phyloP scores from a whole-genome alignment of 257 asterid genomes.

The Buddleja alternifolia region DNA sequence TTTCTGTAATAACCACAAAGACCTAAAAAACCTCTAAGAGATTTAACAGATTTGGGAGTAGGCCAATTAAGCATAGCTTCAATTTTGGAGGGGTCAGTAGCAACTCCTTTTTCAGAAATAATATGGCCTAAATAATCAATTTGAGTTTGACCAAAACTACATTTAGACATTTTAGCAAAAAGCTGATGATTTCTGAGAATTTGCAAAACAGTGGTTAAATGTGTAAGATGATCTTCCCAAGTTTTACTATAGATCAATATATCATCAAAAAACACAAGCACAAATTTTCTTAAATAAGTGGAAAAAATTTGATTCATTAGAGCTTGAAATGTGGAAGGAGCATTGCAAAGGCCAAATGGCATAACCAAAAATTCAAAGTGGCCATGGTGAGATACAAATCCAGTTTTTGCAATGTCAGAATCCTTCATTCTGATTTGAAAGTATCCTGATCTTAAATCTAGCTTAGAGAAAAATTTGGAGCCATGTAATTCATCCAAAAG shows the following conservation, averaged over 20 bases:
- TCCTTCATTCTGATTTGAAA: neutral
- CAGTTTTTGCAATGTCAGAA: neutral
- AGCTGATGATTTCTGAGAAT: no score
- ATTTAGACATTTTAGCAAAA: neutral
- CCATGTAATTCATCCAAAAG: no score
- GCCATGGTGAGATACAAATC: neutral
- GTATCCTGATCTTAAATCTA: conserved; percentile 1
- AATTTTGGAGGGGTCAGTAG: no score
- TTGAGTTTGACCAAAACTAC: no score
- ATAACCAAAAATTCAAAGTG: conserved; percentile 23
- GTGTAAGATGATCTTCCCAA: neutral
- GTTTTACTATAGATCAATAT: conserved; percentile 2
- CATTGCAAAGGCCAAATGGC: no score
- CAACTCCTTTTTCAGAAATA: no score
- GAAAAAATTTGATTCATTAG: conserved; percentile 15
- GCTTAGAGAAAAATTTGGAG: no score
- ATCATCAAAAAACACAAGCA: conserved; percentile 33
- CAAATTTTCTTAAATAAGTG: conserved; percentile 15
- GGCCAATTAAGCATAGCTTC: no score
- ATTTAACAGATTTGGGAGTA: no score
- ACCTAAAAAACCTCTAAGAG: no score
- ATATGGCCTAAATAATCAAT: no score
- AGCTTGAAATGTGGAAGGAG: neutral
- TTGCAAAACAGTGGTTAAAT: neutral
- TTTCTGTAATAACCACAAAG: no score